Base-by-base conservation (phyloP, 2,329 filamentous ascomycete species). In the Emergomyces orientalis region DNA sequence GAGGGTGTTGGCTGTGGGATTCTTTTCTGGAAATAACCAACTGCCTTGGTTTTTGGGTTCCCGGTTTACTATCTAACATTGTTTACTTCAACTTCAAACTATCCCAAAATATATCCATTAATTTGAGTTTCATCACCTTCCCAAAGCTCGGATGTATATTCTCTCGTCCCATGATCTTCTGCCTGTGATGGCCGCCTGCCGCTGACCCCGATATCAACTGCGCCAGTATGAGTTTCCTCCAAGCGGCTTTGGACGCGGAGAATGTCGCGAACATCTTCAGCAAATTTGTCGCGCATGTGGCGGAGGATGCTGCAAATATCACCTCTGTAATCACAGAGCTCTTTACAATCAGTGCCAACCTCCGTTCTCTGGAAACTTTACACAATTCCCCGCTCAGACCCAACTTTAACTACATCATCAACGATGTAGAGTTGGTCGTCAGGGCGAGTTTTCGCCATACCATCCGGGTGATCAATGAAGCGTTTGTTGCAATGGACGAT, bases 321-420 rank as follows among this genome's bases (percentile, higher is more conserved):
- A 82, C 81, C 30, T 75, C 75, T 39, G 71, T 82, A 34, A 81
- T 86, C 60, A 78, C 80, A 62, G 78, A 83, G 64, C 76, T 86
- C 30, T 84, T 82, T 69, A 77, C 77, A 60, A 80, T 86, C 69
- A 81, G 81, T 62, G 76, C 78, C 57, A 76, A 74, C 9, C 73
- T 86, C 30, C 78, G 78, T 55, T 74, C 73, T 51, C 72, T 86
- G 47, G 76, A 82, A 51, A 74, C 75, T 59, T 71, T 78, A 34
- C 71, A 80, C 17, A 60, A 59, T 27, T 71, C 76, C 63, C 73
- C 70, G 19, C 76, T 78, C 69, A 74, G 69, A 25, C 69, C 71
- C 47, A 74, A 72, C 34, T 74, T 78, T 64, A 67, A 70, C 54
- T 70, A 71, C 52, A 79, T 83, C 59, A 67, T 75, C 25, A 69